These are phyloP conservation scores for Medicago ruthenica DNA, from an alignment of 306 rosid species.

Conservation along the genomic window DNA sequence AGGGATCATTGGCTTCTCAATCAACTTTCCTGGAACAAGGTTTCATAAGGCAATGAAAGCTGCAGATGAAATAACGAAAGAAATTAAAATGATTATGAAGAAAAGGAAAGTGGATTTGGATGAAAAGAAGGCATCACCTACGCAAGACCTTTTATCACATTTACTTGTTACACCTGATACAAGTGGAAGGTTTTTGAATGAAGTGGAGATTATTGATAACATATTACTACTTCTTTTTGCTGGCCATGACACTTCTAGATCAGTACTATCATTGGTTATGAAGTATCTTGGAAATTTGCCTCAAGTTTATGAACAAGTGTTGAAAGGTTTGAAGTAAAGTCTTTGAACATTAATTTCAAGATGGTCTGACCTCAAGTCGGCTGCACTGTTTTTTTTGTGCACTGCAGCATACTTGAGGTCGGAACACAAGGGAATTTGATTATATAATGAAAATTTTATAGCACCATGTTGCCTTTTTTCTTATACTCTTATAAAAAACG, in stretches of 20 bases:
- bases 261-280: slow-evolving; percentile 49
- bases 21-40: slow-evolving; percentile 56
- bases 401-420: not conserved
- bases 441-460: not conserved
- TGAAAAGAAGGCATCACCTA: slow-evolving; percentile 45
- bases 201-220: slow-evolving; percentile 55
- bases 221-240: slow-evolving; percentile 53
- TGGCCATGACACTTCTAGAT: slow-evolving; percentile 56
- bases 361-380: not conserved
- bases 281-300: slow-evolving; percentile 57
- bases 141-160: slow-evolving; percentile 54
- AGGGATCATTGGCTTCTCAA: slow-evolving; percentile 50
- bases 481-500: slow-evolving; percentile 8
- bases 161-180: slow-evolving; percentile 50
- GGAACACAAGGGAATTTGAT: not conserved
- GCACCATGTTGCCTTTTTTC: not conserved
- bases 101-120: slow-evolving; percentile 51
- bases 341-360: not conserved
- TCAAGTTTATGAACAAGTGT: slow-evolving; percentile 53
- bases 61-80: slow-evolving; percentile 42
- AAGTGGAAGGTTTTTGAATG: slow-evolving; percentile 49
- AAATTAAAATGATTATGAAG: slow-evolving; percentile 41
- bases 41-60: slow-evolving; percentile 48
- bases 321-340: slow-evolving; percentile 41
- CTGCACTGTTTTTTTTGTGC: not conserved